Conservation (phyloP, 1,139 yeast genomes). For the Zygotorulaspora mrakii region DNA sequence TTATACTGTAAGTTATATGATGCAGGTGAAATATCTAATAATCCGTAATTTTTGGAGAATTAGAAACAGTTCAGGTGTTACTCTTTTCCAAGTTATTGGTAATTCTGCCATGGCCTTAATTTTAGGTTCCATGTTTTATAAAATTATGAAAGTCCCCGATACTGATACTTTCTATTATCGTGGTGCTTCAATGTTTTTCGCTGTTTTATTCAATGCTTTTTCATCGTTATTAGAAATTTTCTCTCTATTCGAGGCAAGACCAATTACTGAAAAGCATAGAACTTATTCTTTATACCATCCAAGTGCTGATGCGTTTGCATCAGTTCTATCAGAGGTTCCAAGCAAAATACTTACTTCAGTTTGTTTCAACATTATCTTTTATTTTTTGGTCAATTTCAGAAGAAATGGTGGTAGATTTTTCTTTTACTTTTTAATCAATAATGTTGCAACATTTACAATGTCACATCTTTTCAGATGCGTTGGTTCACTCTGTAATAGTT, state of each 20-base stretch:
- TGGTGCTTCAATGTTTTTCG: slow-evolving; percentile 71
- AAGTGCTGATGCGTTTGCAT: slow-evolving; percentile 70
- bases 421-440: slow-evolving; percentile 54
- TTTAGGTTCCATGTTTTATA: slow-evolving; percentile 71
- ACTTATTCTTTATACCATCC: slow-evolving; percentile 73
- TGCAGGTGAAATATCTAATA: slow-evolving; percentile 62
- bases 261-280: slow-evolving; percentile 76
- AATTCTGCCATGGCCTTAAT: slow-evolving; percentile 72
- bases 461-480: slow-evolving; percentile 68
- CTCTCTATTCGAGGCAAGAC: slow-evolving; percentile 67
- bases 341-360: slow-evolving; percentile 53
- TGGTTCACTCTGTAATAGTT: slow-evolving; percentile 59
- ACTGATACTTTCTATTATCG: slow-evolving; percentile 62
- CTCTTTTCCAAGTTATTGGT: slow-evolving; percentile 56
- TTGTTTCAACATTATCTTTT: slow-evolving; percentile 57
- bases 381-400: slow-evolving; percentile 65
- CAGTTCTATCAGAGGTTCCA: slow-evolving; percentile 65
- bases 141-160: slow-evolving; percentile 41
- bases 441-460: slow-evolving; percentile 58
- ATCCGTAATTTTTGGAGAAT: slow-evolving; percentile 61
- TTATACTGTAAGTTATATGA: slow-evolving; percentile 57
- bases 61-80: slow-evolving; percentile 62
- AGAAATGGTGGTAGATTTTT: slow-evolving; percentile 68
- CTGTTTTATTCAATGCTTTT: slow-evolving; percentile 73
- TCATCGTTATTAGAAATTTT: slow-evolving; percentile 70